Evolutionary conservation across 306 rosid species (phyloP), one percentile per base, ranked within the genome.

Genomic region (Vigna reflexopilosa): DNA sequence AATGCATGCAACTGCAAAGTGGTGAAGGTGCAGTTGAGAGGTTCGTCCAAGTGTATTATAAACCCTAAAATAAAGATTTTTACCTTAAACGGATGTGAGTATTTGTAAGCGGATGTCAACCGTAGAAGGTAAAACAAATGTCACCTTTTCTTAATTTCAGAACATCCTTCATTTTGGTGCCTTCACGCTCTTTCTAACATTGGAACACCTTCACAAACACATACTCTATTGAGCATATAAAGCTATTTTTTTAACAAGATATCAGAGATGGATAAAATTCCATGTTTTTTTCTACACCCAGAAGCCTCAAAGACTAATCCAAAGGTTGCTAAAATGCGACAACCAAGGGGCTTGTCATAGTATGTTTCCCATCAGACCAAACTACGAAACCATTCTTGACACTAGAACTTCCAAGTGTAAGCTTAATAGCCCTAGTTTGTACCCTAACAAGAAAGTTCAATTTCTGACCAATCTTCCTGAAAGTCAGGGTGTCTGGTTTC

Each of bases 261-360:
- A 75, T 82, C 84, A 81, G 59, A 75, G 73, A 81, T 58, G 73
- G 82, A 83, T 81, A 75, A 80, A 40, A 64, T 19, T 55, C 85
- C 84, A 81, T 77, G 81, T 19, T 77, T 70, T 70, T 2, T 48
- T 83, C 78, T 26, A 81, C 81, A 85, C 30, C 22, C 70, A 63
- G 7, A 73, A 58, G 56, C 52, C 85, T 63, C 67, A 42, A 48
- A 52, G 75, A 57, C 84, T 76, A 86, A 78, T 86, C 87, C 56
- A 91, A 88, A 80, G 96, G 98, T 57, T 91, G 94, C 79, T 91
- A 97, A 96, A 91, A 86, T 20, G 94, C 90, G 79, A 91, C 98
- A 74, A 94, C 88, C 76, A 92, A 44, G 36, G 98, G 96, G 73
- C 93, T 93, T 4, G 98, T 88, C 80, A 91, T 96, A 45, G 26